These are phyloP conservation scores for Elsinoe batatas DNA, from an alignment of 2,329 filamentous ascomycete genomes.

Conservation along the genomic window DNA sequence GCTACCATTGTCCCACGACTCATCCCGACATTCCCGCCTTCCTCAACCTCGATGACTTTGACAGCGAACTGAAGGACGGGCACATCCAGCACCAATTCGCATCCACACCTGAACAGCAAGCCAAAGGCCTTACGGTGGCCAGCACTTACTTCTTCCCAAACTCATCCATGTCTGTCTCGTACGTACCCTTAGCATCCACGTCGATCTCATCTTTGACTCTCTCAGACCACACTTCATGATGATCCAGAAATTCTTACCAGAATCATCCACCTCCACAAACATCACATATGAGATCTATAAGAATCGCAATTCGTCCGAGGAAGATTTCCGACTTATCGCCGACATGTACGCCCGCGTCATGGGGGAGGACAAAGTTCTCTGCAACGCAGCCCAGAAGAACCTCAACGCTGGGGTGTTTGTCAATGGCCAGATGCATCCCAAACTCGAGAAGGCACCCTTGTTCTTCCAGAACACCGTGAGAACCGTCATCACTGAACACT, in stretches of 20 bases:
- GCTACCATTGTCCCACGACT: constrained; percentile 52
- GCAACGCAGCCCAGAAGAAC: constrained; percentile 50
- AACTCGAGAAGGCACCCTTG: constrained; percentile 43
- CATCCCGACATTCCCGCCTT: constrained; percentile 49
- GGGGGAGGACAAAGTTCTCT: constrained; percentile 55
- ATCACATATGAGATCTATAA: constrained; percentile 57
- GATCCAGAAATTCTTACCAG: constrained; percentile 53
- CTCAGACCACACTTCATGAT: constrained; percentile 52
- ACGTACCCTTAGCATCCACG: constrained; percentile 22
- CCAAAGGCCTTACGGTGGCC: constrained; percentile 37
- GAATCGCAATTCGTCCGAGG: constrained; percentile 50
- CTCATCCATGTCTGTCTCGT: constrained; percentile 43
- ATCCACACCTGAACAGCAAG: constrained; percentile 41
- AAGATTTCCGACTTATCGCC: constrained; percentile 48
- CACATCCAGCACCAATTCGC: constrained; percentile 41
- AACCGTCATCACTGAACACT: constrained; percentile 39
- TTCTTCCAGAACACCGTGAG: constrained; percentile 47
- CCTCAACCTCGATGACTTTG: constrained; percentile 48
- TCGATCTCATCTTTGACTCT: constrained; percentile 12
- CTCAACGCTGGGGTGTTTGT: constrained; percentile 52
- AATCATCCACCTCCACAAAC: constrained; percentile 38
- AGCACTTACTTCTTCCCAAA: constrained; percentile 44
- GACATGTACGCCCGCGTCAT: constrained; percentile 55
- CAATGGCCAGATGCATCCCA: constrained; percentile 54
- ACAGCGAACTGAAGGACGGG: constrained; percentile 39